Percentiles rank a stretch among this genome's conserved stretches.
Evolutionary conservation across 2,329 filamentous ascomycete genomes (phyloP).

Genomic region (Paraconiothyrium brasiliense): DNA sequence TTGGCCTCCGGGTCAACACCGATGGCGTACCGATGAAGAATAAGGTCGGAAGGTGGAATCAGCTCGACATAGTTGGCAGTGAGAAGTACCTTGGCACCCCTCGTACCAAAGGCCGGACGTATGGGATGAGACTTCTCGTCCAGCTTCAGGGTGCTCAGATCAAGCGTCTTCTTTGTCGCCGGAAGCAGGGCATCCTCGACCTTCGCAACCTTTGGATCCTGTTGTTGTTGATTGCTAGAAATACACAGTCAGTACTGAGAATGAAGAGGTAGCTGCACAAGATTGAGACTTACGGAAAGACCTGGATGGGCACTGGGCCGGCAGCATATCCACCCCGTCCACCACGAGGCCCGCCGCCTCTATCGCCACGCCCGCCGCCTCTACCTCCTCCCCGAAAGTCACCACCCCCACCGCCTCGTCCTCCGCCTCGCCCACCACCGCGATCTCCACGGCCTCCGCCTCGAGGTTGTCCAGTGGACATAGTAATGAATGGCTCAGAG

Average conservation of each 20-base stretch:
- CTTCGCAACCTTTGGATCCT: constrained; percentile 21
- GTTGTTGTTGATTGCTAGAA: constrained; percentile 20
- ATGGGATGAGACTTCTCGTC: constrained; percentile 19
- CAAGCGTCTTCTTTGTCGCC: constrained; percentile 22
- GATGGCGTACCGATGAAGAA: constrained; percentile 28
- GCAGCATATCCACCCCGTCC: constrained; percentile 15
- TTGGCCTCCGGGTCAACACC: constrained; percentile 20
- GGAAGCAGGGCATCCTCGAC: constrained; percentile 26
- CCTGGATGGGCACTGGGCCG: constrained; percentile 13
- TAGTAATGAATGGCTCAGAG: constrained; percentile 9
- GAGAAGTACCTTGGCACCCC: constrained; percentile 25
- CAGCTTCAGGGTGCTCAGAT: constrained; percentile 17
- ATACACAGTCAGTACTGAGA: background rate
- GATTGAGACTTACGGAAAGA: constrained; percentile 15
- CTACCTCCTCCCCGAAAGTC: constrained; percentile 11
- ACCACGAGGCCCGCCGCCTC: constrained; percentile 16
- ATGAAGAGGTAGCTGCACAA: background rate
- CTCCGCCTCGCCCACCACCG: constrained; percentile 1
- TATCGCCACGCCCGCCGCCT: constrained; percentile 19
- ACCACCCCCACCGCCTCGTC: background rate
- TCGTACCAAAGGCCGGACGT: constrained; percentile 30
- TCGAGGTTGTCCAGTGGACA: background rate
- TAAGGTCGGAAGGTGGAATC: constrained; percentile 22
- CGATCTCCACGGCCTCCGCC: constrained; percentile 9
- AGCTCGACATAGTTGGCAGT: constrained; percentile 33